Evolutionary conservation across 208 protist genomes (phyloP).

Genomic region (Trypanosoma theileri): DNA sequence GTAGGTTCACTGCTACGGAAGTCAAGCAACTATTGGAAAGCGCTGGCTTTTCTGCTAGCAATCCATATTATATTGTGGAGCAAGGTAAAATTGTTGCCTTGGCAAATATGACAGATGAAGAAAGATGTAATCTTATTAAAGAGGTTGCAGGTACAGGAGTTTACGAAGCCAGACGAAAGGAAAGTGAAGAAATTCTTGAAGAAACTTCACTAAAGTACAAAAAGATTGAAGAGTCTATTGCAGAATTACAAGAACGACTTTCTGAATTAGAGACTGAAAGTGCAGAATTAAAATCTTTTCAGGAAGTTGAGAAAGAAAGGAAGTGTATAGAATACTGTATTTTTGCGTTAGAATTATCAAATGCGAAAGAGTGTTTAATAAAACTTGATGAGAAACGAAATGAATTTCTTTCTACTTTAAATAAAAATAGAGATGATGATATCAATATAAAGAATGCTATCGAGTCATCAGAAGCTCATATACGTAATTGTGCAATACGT

Average conservation of each 20-base stretch:
- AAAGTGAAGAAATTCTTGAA: constrained; percentile 94
- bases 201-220: constrained; percentile 87
- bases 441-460: constrained; percentile 51
- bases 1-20: constrained; percentile 89
- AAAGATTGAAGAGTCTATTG: constrained; percentile 91
- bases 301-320: constrained; percentile 90
- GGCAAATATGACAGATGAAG: constrained; percentile 95
- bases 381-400: constrained; percentile 64
- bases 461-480: constrained; percentile 29
- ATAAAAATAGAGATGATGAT: constrained; percentile 45
- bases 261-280: constrained; percentile 95
- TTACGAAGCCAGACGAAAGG: constrained; percentile 94
- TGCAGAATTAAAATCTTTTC: constrained; percentile 92
- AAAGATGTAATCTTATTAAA: constrained; percentile 97
- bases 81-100: constrained; percentile 97
- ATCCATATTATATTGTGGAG: constrained; percentile 99
- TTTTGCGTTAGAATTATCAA: constrained; percentile 66
- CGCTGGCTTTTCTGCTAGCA: constrained; percentile 97
- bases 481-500: constrained; percentile 39
- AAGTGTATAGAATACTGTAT: constrained; percentile 93
- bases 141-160: constrained; percentile 98
- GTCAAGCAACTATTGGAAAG: constrained; percentile 97
- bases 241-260: constrained; percentile 92
- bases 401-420: constrained; percentile 36
- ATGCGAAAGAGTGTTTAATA: constrained; percentile 48